Base-by-base conservation (phyloP, 1,284 basidiomycete species). In the Marasmius fiardii region DNA sequence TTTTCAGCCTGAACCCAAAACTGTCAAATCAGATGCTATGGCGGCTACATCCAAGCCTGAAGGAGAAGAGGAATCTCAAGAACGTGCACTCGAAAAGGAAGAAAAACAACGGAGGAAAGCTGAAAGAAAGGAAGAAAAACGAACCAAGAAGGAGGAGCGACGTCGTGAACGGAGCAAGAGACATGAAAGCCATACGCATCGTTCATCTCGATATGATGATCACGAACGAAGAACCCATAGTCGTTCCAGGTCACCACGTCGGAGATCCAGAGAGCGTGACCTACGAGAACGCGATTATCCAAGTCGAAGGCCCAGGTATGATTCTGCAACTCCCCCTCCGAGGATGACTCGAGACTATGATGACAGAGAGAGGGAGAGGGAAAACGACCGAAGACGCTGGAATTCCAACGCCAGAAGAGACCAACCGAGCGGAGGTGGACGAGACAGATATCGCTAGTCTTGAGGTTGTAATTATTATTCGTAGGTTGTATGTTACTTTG, bases 111-210 rank as follows among this genome's bases (percentile, higher is more conserved):
- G 74, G 52, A 74, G 73, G 53, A 90, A 85, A 63, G 82, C 78
- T 4, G 83, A 84, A 62, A 80, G 82, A 67, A 86, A 81, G 62
- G 84, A 83, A 62, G 81, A 82, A 66, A 85, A 81, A 63, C 73
- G 77, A 24, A 72, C 72, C 20, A 71, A 69, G 57, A 84, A 79
- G 68, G 79, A 82, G 62, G 69, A 74, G 60, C 70, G 75, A 52
- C 68, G 73, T 57, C 65, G 71, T 49, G 70, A 70, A 43, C 60
- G 59, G 37, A 51, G 58, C 28, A 56, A 58, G 34, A 50, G 51
- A 33, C 59, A 63, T 51, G 57, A 58, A 28, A 65, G 67, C 26
- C 65, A 70, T 48, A 63, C 65, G n/a, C 39, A 16, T 7, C 16
- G n/a, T 41, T 41, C 39, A 44, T 58, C 67, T 2, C 60, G 61